phyloP scores from a whole-genome alignment of 2,329 filamentous ascomycete species.

The Aphanocladium album region DNA sequence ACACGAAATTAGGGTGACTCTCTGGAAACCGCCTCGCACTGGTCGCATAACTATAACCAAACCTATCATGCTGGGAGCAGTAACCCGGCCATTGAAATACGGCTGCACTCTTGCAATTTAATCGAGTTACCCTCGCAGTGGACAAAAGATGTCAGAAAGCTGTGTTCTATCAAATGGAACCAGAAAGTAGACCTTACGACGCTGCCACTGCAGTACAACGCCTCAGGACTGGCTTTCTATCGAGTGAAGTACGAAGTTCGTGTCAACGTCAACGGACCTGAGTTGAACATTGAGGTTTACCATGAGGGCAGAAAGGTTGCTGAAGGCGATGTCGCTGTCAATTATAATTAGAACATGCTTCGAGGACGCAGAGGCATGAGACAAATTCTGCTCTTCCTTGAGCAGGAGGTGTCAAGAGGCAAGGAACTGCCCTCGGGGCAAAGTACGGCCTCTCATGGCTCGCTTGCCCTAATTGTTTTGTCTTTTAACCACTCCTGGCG shows the following conservation, averaged over 20 bases:
- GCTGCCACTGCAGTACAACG: constrained; percentile 17
- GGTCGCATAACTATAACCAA: rapidly evolving
- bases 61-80: neutral
- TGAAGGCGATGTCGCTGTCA: constrained; percentile 16
- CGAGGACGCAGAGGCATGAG: neutral
- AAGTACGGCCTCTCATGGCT: neutral
- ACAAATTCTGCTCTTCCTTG: neutral
- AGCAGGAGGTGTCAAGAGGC: no score
- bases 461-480: neutral
- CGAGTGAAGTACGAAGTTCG: constrained; percentile 9
- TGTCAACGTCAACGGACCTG: constrained; percentile 19
- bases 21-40: neutral
- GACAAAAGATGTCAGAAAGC: neutral
- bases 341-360: constrained; percentile 14
- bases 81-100: constrained; percentile 1
- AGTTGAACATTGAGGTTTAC: constrained; percentile 20
- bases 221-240: neutral
- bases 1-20: constrained; percentile 13
- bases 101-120: neutral
- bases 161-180: constrained; percentile 21
- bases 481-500: neutral
- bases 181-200: constrained; percentile 3
- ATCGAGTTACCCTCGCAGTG: neutral
- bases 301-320: constrained; percentile 16
- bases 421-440: neutral